phyloP scores from a whole-genome alignment of 2,329 filamentous ascomycete genomes.

The Meredithiella fracta region DNA sequence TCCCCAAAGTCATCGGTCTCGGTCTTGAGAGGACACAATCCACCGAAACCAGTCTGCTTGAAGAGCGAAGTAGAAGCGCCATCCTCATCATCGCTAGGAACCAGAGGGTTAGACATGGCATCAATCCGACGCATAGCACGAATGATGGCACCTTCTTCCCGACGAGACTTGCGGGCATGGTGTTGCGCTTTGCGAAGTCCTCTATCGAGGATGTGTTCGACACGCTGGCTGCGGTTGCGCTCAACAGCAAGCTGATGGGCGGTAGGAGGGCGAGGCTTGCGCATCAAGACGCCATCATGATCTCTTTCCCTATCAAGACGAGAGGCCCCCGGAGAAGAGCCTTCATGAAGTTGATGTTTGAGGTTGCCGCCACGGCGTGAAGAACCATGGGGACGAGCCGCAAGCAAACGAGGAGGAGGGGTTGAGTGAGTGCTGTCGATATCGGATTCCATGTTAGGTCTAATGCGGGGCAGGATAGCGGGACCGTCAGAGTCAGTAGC shows the following conservation, averaged over 20 bases:
- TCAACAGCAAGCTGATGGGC: constrained; percentile 71
- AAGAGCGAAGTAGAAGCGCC: constrained; percentile 23
- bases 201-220: constrained; percentile 69
- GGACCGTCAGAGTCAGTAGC: constrained; percentile 34
- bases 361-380: constrained; percentile 22
- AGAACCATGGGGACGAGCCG: constrained; percentile 17
- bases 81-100: constrained; percentile 45
- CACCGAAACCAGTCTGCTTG: constrained; percentile 43
- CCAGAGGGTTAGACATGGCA: constrained; percentile 36
- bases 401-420: constrained; percentile 18
- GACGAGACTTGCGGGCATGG: constrained; percentile 42
- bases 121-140: constrained; percentile 49
- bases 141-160: constrained; percentile 48
- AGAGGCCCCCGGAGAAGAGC: constrained; percentile 40
- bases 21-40: constrained; percentile 40
- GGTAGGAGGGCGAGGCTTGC: constrained; percentile 58
- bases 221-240: constrained; percentile 58
- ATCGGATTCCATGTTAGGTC: constrained; percentile 41
- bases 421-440: constrained; percentile 30
- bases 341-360: constrained; percentile 44
- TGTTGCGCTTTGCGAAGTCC: constrained; percentile 52
- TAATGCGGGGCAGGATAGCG: constrained; percentile 44
- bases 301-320: constrained; percentile 25
- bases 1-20: constrained; percentile 65
- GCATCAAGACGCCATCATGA: constrained; percentile 29